Evolutionary conservation across 345 rosid genomes (phyloP).

Genomic region (Hibiscus tridactylites): DNA sequence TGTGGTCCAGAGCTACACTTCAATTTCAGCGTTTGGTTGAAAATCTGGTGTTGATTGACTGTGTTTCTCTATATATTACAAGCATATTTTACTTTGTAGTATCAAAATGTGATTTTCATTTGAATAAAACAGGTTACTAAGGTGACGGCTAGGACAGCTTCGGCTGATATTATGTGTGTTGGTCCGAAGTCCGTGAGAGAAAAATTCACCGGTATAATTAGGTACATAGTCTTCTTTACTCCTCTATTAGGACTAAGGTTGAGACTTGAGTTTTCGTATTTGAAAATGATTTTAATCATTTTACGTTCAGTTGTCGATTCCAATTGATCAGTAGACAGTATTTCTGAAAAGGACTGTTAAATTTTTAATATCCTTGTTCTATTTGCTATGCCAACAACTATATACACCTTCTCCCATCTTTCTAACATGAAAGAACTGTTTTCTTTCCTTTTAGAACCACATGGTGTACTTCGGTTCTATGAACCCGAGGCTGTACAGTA

Average conservation of each 20-base stretch:
- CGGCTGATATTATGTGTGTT: constrained; percentile 82
- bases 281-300: background rate
- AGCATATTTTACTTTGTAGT: background rate
- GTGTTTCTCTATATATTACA: too few species aligned
- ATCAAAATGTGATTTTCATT: background rate
- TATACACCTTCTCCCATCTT: background rate
- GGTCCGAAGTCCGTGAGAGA: constrained; percentile 71
- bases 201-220: constrained; percentile 73
- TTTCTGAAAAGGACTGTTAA: background rate
- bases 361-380: background rate
- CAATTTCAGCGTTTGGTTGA: too few species aligned
- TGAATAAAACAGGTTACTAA: constrained; percentile 51
- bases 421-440: background rate
- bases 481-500: background rate
- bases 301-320: background rate
- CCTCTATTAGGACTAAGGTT: background rate
- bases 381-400: background rate
- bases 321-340: background rate
- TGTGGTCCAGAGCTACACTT: background rate
- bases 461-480: background rate
- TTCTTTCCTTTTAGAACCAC: background rate
- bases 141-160: constrained; percentile 70
- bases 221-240: constrained; percentile 26
- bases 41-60: too few species aligned
- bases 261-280: background rate